These are phyloP conservation scores for Posidonia oceanica DNA, from an alignment of 116 monocot species.

Conservation along the genomic window DNA sequence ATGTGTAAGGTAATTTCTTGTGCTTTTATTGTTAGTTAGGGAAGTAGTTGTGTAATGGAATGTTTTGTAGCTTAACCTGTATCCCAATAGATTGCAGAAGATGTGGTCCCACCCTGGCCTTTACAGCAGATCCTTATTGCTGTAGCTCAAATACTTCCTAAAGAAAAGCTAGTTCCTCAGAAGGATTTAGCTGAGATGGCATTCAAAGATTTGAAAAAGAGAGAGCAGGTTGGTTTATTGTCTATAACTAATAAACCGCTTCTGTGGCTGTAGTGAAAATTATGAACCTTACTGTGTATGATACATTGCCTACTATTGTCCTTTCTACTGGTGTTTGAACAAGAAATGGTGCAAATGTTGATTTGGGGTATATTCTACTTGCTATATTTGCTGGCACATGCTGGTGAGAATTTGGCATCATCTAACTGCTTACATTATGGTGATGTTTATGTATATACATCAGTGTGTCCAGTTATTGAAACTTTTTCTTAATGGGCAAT, in stretches of 20 bases:
- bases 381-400: too few relatives aligned
- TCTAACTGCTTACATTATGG: too few relatives aligned
- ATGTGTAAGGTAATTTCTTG: slow-evolving; percentile 77
- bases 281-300: too few relatives aligned
- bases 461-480: too few relatives aligned
- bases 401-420: too few relatives aligned
- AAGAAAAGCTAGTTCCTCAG: slow-evolving; percentile 67
- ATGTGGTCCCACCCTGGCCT: slow-evolving; percentile 76
- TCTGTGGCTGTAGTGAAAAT: not conserved
- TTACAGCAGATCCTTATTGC: slow-evolving; percentile 49
- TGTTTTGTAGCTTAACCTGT: not conserved
- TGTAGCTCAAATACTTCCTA: slow-evolving; percentile 61
- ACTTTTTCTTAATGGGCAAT: too few relatives aligned
- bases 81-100: slow-evolving; percentile 59
- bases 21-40: slow-evolving; percentile 1
- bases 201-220: slow-evolving; percentile 75
- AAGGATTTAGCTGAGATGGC: slow-evolving; percentile 82
- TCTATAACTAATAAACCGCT: not conserved
- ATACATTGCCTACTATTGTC: too few relatives aligned
- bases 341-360: too few relatives aligned
- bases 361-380: too few relatives aligned
- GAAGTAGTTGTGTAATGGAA: not conserved
- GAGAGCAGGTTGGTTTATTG: slow-evolving; percentile 44
- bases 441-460: too few relatives aligned
- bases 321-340: too few relatives aligned